Evolutionary conservation across 228 moss, liverwort and hornwort genomes (phyloP).

Genomic region (Sphagnum fallax): DNA sequence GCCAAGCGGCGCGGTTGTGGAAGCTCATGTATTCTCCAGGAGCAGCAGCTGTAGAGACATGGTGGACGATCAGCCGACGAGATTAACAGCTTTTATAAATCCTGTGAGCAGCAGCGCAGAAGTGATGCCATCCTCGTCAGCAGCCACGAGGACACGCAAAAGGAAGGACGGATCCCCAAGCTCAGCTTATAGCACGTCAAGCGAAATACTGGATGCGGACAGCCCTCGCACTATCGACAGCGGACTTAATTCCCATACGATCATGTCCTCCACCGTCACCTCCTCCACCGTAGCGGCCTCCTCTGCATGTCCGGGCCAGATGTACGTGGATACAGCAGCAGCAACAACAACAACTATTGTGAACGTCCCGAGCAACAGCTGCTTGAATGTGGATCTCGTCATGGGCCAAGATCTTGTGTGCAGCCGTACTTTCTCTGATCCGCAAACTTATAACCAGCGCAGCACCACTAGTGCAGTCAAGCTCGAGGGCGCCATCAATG

Average conservation of each 20-base stretch:
- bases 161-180: constrained; percentile 13
- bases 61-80: too few relatives aligned
- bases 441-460: constrained; percentile 5
- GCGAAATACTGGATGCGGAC: constrained; percentile 36
- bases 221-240: constrained; percentile 46
- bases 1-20: too few relatives aligned
- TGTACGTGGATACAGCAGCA: too few relatives aligned
- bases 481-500: constrained; percentile 16
- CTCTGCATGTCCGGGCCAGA: too few relatives aligned
- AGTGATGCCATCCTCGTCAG: too few relatives aligned
- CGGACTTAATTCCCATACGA: not conserved
- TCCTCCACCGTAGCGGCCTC: not conserved
- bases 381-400: constrained; percentile 19
- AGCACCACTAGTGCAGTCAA: constrained; percentile 12
- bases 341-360: constrained; percentile 2
- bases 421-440: not conserved
- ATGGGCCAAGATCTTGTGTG: constrained; percentile 25
- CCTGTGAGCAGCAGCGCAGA: too few relatives aligned
- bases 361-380: constrained; percentile 18
- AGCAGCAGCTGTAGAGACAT: too few relatives aligned
- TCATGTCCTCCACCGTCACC: not conserved
- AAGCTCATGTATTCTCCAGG: too few relatives aligned
- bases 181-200: constrained; percentile 32
- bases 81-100: too few relatives aligned
- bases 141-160: not conserved